A percentile compares a stretch with the other conserved stretches of the same genome.
phyloP scores from a whole-genome alignment of 768 basidiomycete species.

The Lentinula lateritia region DNA sequence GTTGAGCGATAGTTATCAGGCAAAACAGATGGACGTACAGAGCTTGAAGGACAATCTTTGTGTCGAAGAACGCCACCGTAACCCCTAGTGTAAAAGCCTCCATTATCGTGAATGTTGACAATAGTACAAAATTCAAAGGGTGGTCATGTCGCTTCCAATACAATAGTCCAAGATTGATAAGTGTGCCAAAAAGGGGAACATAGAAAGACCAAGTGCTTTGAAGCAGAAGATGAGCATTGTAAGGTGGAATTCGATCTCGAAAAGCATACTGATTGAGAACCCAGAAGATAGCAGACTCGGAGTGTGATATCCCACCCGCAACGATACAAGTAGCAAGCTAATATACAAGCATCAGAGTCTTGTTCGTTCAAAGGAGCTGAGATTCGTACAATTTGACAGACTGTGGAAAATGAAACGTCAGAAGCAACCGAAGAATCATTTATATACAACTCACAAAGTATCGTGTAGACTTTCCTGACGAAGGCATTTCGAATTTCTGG shows the following conservation, averaged over 20 bases:
- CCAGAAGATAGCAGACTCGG: constrained; percentile 57
- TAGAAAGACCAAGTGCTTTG: constrained; percentile 75
- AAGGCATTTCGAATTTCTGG: constrained; percentile 80
- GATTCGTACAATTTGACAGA: constrained; percentile 63
- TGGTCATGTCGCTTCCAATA: constrained; percentile 93
- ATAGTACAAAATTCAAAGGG: constrained; percentile 79
- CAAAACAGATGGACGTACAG: constrained; percentile 42
- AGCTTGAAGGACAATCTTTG: constrained; percentile 76
- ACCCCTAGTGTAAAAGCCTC: constrained; percentile 91
- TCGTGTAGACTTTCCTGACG: constrained; percentile 86
- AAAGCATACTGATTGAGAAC: constrained; percentile 60
- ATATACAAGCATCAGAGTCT: not conserved
- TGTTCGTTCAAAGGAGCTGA: not conserved
- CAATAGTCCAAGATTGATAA: constrained; percentile 73
- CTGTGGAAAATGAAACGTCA: constrained; percentile 24
- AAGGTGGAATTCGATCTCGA: not conserved
- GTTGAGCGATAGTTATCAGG: not conserved
- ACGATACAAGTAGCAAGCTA: constrained; percentile 76
- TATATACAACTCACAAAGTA: constrained; percentile 60
- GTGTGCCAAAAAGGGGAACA: constrained; percentile 69
- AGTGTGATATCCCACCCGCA: constrained; percentile 64
- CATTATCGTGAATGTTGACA: constrained; percentile 84
- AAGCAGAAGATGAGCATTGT: not conserved
- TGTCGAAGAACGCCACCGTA: constrained; percentile 71
- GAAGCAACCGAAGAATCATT: not conserved